Evolutionary conservation across 2,329 filamentous ascomycete species (phyloP).

Genomic region (Rhynchosporium secalis): DNA sequence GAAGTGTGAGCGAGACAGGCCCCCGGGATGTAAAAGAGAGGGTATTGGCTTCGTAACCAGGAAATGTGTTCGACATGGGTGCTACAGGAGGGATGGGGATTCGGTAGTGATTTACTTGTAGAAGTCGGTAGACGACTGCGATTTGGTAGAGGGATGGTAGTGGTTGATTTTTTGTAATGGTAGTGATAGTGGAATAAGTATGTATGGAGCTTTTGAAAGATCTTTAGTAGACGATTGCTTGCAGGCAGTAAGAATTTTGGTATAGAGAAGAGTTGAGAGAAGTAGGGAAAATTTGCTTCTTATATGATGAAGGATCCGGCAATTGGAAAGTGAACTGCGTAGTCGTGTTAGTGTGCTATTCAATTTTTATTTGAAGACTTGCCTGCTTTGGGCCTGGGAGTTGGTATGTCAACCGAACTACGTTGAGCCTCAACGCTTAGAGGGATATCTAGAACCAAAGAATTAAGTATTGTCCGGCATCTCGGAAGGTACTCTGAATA

Average conservation of each 20-base stretch:
- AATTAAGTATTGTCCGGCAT: background rate
- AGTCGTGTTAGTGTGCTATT: background rate
- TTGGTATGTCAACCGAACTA: background rate
- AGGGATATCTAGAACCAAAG: background rate
- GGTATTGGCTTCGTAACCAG: too few relatives aligned
- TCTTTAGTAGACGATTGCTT: background rate
- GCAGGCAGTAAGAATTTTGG: background rate
- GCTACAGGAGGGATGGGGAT: too few relatives aligned
- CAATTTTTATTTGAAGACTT: too few relatives aligned
- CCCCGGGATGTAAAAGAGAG: too few relatives aligned
- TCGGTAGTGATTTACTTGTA: too few relatives aligned
- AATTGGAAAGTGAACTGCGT: background rate
- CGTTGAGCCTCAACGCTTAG: background rate
- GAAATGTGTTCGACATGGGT: too few relatives aligned
- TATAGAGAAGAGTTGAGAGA: background rate
- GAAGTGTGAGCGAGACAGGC: too few relatives aligned
- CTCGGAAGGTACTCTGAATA: background rate
- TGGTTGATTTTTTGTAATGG: too few relatives aligned
- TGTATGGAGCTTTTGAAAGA: background rate
- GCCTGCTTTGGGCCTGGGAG: background rate
- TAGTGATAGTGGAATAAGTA: background rate
- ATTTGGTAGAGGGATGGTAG: background rate
- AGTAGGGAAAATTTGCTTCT: background rate
- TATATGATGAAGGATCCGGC: background rate
- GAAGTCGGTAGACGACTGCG: too few relatives aligned